A percentile compares a stretch with the other conserved stretches of the same genome.
These are phyloP conservation scores for Rhizopogon sp. DNA, from an alignment of 768 basidiomycete genomes.

Conservation along the genomic window DNA sequence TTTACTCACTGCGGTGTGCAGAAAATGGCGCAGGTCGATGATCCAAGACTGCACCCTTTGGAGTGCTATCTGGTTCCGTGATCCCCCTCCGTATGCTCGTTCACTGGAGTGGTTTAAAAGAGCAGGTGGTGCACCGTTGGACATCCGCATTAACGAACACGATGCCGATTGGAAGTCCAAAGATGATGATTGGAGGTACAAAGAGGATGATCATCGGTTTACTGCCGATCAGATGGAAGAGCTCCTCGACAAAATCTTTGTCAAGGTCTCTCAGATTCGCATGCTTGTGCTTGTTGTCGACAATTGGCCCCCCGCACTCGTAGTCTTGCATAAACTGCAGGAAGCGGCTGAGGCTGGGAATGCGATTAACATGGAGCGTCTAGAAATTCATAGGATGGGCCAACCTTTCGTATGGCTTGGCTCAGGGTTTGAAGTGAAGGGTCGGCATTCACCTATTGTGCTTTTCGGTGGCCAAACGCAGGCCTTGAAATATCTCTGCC, in stretches of 20 bases:
- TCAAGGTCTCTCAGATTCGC: conserved; percentile 52
- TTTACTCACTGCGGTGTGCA: conserved; percentile 55
- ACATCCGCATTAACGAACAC: conserved; percentile 55
- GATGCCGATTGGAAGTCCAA: conserved; percentile 17
- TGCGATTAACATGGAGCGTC: conserved; percentile 46
- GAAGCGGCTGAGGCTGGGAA: conserved; percentile 26
- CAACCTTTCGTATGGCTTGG: conserved; percentile 42
- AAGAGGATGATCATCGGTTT: conserved; percentile 26
- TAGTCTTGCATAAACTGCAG: conserved; percentile 46
- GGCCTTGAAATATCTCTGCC: conserved; percentile 43
- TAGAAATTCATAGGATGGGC: conserved; percentile 62
- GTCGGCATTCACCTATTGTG: conserved; percentile 31
- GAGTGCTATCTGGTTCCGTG: conserved; percentile 64
- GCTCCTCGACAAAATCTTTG: conserved; percentile 47
- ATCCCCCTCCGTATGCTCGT: conserved; percentile 42
- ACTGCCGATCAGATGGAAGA: conserved; percentile 37
- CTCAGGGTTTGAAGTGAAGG: conserved; percentile 31
- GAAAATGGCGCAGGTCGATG: conserved; percentile 46
- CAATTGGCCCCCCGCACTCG: conserved; percentile 48
- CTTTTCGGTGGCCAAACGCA: conserved; percentile 48
- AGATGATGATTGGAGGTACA: conserved; percentile 10
- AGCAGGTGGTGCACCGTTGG: conserved; percentile 48
- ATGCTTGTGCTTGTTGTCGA: conserved; percentile 55
- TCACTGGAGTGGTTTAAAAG: conserved; percentile 55
- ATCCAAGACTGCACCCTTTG: conserved; percentile 49